Base-by-base conservation (phyloP, 495 filamentous ascomycete species). In the Talaromyces adpressus region DNA sequence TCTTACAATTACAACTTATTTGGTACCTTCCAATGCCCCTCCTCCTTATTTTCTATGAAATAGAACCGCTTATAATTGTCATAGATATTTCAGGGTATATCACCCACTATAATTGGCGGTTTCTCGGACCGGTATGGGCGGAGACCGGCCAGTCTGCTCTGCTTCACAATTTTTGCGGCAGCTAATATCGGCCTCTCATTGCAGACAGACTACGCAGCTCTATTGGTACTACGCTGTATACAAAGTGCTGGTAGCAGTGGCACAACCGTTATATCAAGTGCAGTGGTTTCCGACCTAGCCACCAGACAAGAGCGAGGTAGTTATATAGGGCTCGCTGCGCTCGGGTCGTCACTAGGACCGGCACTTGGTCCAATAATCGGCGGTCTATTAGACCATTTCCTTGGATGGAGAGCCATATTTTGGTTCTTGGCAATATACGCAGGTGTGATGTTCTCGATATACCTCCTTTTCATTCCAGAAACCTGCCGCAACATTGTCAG, bases 381-480 rank as follows among this genome's bases (percentile, higher is more conserved):
- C 4, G 89, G 88, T 1, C 62, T 90, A 0, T 73, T 91, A 1
- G 76, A 82, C 4, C 78, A 89, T 59, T 87, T 83, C 65, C 77
- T 91, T 2, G 87, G 86, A 1, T 92, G 89, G 89, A 69, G 84
- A 23, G 78, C 83, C 30, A 87, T 89, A 61, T 93, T 93, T 72
- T 91, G 88, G 88, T 90, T 91, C 67, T 77, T 90, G 18, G 77
- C 80, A 57, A 90, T 91, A 63, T 72, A 84, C 39, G 74, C 79
- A 18, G 82, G 77, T 0, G 75, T 77, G 5, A 68, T 74, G 22
- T 57, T 78, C 9, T 54, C 77, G 11, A 56, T 69, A 4, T 63
- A 75, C 23, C 59, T 79, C 0, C 49, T 79, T 1, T 70, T 76
- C 45, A 71, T 69, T 79, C 79, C 79, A 0, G 80, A 83, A 63